Base-by-base conservation (phyloP, 805 yeast species). In the Metschnikowia amazonensis region DNA sequence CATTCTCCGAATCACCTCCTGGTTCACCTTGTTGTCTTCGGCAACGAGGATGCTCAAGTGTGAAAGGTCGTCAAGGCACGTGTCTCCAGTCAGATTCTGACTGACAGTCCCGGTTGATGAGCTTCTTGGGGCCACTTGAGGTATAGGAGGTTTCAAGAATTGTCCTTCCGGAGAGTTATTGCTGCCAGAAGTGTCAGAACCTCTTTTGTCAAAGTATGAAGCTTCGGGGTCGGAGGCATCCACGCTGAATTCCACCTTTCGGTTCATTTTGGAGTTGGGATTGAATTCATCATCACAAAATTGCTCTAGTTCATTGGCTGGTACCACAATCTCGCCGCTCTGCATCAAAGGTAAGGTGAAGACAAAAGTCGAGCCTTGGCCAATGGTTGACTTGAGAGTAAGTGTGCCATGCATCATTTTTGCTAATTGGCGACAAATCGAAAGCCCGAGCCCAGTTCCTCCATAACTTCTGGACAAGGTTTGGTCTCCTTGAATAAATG, bases 401-500 rank as follows among this genome's bases (percentile, higher is more conserved):
- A 94, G 77, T 0, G 89, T 81, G 46, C 99, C 97, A 46, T 82
- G 77, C 98, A 92, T 92, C 81, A 90, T 80, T 29, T 76, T 78
- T 0, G 97, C 96, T 48, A 94, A 76, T 64, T 92, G 97, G 48
- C 88, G 75, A 66, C 97, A 94, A 58, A 92, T 92, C 1, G 82
- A 76, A 36, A 92, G 75, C 1, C 99, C 99, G 39, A 92, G 72
- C 2, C 98, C 99, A 0, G 97, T 94, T 54, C 99, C 99, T 47
- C 98, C 97, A 60, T 86, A 84, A 46, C 90, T 87, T 59, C 96
- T 76, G 4, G 96, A 86, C 23, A 89, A 72, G 0, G 97, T 89
- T 63, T 89, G 96, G 60, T 92, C 98, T 43, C 98, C 99, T 67
- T 92, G 99, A 16, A 90, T 89, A 70, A 92, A 92, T 1, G 98